Evolutionary conservation across 768 basidiomycete species (phyloP).

Genomic region (Mycena amicta): DNA sequence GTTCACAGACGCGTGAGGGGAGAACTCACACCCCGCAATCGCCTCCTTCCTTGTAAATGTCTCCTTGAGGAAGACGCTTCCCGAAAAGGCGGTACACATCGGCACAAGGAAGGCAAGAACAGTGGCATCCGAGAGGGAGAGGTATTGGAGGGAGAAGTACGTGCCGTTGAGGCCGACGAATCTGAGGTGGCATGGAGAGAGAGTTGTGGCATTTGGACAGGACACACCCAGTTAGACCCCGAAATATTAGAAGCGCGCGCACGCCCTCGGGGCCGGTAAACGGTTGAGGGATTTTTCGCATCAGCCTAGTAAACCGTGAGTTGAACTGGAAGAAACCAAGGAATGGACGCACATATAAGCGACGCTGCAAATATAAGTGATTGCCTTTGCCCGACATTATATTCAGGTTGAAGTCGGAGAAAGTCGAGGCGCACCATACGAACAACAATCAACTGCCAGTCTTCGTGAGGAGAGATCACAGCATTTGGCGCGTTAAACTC

Average conservation of each 20-base stretch:
- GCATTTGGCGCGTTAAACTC: conserved; percentile 14
- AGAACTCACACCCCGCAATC: conserved; percentile 49
- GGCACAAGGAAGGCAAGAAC: conserved; percentile 79
- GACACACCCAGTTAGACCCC: conserved; percentile 54
- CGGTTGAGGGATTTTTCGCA: conserved; percentile 48
- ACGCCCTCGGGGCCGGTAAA: conserved; percentile 59
- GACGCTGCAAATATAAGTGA: conserved; percentile 56
- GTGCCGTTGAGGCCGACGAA: conserved; percentile 73
- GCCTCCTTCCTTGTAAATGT: conserved; percentile 55
- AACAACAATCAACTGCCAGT: conserved; percentile 50
- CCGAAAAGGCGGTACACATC: conserved; percentile 62
- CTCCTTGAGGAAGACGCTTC: conserved; percentile 65
- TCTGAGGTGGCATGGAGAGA: conserved; percentile 36
- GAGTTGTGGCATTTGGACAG: background rate
- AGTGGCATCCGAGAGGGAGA: conserved; percentile 78
- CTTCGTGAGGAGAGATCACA: background rate
- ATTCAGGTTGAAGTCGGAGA: background rate
- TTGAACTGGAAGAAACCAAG: conserved; percentile 4
- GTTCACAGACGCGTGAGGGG: background rate
- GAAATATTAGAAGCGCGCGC: conserved; percentile 42
- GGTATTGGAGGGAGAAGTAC: conserved; percentile 74
- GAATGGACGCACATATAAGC: conserved; percentile 45
- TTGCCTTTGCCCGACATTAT: conserved; percentile 37
- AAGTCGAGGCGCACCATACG: conserved; percentile 53
- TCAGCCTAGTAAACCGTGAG: conserved; percentile 33